These are phyloP conservation scores for Arthrobotrys pseudoclavata DNA, from an alignment of 2,329 filamentous ascomycete genomes.

Conservation along the genomic window DNA sequence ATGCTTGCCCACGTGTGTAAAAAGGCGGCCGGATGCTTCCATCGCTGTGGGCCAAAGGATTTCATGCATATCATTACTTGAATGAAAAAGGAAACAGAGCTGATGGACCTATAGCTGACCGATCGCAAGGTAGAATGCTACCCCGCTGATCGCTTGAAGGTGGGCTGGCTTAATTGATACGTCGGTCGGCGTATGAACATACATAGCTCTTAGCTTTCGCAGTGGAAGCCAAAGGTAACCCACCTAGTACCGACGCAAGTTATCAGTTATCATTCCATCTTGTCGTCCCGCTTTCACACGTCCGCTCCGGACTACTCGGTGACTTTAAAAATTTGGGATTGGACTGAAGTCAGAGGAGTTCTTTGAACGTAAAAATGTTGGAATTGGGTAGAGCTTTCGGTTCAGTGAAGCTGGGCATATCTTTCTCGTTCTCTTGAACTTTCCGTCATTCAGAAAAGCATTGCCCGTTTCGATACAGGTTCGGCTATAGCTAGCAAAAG, in stretches of 20 bases:
- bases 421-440: slow-evolving; percentile 50
- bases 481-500: slow-evolving; percentile 49
- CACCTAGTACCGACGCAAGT: slow-evolving; percentile 55
- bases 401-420: slow-evolving; percentile 17
- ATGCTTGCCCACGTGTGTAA: slow-evolving; percentile 43
- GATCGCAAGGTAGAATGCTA: slow-evolving; percentile 32
- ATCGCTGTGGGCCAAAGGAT: slow-evolving; percentile 39
- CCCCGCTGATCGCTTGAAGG: slow-evolving; percentile 43
- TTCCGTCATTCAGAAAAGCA: slow-evolving; percentile 57
- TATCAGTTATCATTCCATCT: slow-evolving; percentile 59
- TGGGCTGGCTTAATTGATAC: slow-evolving; percentile 43
- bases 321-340: slow-evolving; percentile 47
- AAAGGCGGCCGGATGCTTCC: slow-evolving; percentile 43
- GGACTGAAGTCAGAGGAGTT: slow-evolving; percentile 16
- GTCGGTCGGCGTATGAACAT: not conserved
- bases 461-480: slow-evolving; percentile 57
- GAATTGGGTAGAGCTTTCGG: slow-evolving; percentile 18
- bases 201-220: slow-evolving; percentile 13
- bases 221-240: slow-evolving; percentile 15
- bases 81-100: slow-evolving; percentile 14
- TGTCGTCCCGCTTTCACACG: slow-evolving; percentile 55
- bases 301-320: slow-evolving; percentile 47
- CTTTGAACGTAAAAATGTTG: slow-evolving; percentile 17
- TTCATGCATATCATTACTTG: slow-evolving; percentile 29
- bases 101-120: slow-evolving; percentile 31